Evolutionary conservation across 495 filamentous ascomycete species (phyloP), one percentile per base, ranked within the genome.

Genomic region (Recurvomyces mirabilis): DNA sequence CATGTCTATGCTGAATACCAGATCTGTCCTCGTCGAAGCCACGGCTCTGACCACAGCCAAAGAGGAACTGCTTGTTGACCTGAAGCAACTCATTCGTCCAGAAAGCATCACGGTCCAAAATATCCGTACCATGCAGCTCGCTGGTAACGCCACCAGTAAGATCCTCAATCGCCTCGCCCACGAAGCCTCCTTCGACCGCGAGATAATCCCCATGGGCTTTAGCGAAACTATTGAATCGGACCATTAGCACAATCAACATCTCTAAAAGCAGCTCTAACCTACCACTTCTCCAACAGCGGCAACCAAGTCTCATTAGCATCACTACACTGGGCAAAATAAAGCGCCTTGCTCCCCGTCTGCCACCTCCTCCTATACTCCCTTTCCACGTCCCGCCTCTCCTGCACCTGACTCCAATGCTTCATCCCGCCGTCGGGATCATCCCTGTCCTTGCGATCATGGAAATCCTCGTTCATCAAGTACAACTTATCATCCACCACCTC

Each of bases 221-320:
- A 36, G 88, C 88, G 62, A 88, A 95, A 0, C 87, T 87, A n/a
- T n/a, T n/a, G n/a, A n/a, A n/a, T n/a, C n/a, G n/a, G n/a, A n/a
- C n/a, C n/a, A n/a, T n/a, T n/a, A n/a, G n/a, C n/a, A n/a, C n/a
- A n/a, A n/a, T n/a, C n/a, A n/a, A n/a, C n/a, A n/a, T n/a, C n/a
- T n/a, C n/a, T n/a, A n/a, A n/a, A n/a, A n/a, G n/a, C n/a, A n/a
- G n/a, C n/a, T n/a, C n/a, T n/a, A n/a, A n/a, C n/a, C n/a, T n/a
- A n/a, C n/a, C n/a, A n/a, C 61, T 95, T 95, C 56, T 95, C 88
- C 3, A 95, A 71, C 36, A 95, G 64, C 1, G 87, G 88, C 22
- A 95, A 66, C 88, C 88, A 95, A 1, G 85, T 95, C 65, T 95
- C 87, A 54, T 93, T 88, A 19, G 76, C 70, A 57, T 88, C 75